Percentiles rank a stretch among this genome's conserved stretches.
Conservation (phyloP, 768 basidiomycete genomes). For the Pleurotus pulmonarius region DNA sequence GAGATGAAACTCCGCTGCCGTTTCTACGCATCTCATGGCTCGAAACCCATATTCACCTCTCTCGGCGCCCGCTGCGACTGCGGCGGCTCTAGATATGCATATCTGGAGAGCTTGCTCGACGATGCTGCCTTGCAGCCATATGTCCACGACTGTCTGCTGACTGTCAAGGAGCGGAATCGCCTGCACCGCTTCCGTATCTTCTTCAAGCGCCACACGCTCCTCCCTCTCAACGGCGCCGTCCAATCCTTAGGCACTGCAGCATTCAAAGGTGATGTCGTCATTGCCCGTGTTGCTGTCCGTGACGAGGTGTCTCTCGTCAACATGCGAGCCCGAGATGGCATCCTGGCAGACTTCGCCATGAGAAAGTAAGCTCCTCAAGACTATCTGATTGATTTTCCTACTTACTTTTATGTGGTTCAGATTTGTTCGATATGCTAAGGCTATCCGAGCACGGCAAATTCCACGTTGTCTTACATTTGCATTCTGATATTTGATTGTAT, state of each 20-base stretch:
- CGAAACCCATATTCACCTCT: no score
- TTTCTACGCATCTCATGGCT: no score
- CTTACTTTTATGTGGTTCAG: no score
- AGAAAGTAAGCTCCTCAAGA: neutral
- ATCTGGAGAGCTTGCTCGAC: neutral
- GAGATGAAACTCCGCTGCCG: no score
- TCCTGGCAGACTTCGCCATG: slow-evolving; percentile 2
- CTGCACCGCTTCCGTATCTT: neutral
- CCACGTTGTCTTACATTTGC: no score
- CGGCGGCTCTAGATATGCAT: neutral
- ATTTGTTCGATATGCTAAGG: no score
- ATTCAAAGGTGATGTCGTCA: slow-evolving; percentile 1
- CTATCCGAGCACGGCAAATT: no score
- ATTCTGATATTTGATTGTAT: no score
- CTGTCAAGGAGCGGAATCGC: neutral
- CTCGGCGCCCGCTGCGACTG: no score
- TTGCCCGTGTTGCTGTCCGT: neutral
- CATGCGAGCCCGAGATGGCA: slow-evolving; percentile 5
- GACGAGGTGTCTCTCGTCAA: neutral
- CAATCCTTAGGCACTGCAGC: no score
- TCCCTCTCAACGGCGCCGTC: neutral
- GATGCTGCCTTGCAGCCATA: slow-evolving; percentile 1
- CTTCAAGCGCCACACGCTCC: slow-evolving; percentile 4
- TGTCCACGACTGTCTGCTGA: slow-evolving; percentile 1
- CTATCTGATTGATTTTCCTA: no score